A percentile compares a stretch with the other conserved stretches of the same genome.
phyloP scores from a whole-genome alignment of 2,329 filamentous ascomycete genomes.

The Anthostomella pinea region DNA sequence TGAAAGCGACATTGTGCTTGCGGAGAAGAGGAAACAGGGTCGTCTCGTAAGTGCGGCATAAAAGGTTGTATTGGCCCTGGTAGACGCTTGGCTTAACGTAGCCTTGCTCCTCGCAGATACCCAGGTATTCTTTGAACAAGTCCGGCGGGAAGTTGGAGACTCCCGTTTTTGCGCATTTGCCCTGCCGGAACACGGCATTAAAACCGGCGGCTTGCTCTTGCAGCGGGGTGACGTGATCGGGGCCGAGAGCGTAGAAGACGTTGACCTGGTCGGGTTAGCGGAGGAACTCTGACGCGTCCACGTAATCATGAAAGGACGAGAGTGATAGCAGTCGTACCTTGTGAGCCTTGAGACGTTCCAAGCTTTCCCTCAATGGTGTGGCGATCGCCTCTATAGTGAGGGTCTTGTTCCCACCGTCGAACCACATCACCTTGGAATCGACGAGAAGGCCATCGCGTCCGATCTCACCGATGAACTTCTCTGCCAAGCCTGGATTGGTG shows the following conservation, averaged over 20 bases:
- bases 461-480: conserved; percentile 10
- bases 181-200: conserved; percentile 6
- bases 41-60: conserved; percentile 10
- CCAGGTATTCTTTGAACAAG: conserved; percentile 6
- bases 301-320: background rate
- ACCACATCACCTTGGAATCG: conserved; percentile 14
- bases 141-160: conserved; percentile 10
- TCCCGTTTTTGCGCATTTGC: conserved; percentile 4
- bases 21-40: conserved; percentile 12
- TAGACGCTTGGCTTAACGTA: conserved; percentile 12
- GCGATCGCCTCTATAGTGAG: conserved; percentile 8
- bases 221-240: conserved; percentile 9
- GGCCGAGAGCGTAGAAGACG: conserved; percentile 7
- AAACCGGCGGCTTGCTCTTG: conserved; percentile 12
- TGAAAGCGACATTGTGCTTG: conserved; percentile 7
- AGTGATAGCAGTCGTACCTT: conserved; percentile 3
- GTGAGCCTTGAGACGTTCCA: conserved; percentile 1
- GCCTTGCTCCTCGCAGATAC: conserved; percentile 9
- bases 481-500: conserved; percentile 6
- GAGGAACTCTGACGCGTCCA: no score
- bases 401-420: conserved; percentile 9
- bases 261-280: conserved; percentile 5
- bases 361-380: conserved; percentile 4
- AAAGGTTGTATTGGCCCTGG: conserved; percentile 13
- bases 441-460: conserved; percentile 7